These are phyloP conservation scores for Begonia fuchsioides DNA, from an alignment of 306 rosid species.

Conservation along the genomic window DNA sequence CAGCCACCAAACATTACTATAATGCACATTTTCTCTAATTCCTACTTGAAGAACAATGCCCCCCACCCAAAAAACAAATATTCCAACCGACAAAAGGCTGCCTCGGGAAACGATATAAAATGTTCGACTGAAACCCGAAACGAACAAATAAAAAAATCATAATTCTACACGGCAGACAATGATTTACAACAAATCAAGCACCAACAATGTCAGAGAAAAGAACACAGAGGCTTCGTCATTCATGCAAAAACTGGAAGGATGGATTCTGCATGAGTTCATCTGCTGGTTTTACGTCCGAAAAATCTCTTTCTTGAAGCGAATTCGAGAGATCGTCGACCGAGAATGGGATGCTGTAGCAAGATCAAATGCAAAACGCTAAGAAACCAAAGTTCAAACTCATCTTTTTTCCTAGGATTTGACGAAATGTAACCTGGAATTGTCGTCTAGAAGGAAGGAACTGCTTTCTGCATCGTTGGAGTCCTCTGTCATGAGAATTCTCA, in stretches of 20 bases:
- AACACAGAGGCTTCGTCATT: constrained; percentile 28
- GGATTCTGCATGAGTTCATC: constrained; percentile 74
- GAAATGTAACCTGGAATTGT: constrained; percentile 67
- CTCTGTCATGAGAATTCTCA: constrained; percentile 98
- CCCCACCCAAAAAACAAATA: background rate
- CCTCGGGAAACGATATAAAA: background rate
- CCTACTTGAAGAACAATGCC: background rate
- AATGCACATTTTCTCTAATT: background rate
- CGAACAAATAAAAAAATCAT: background rate
- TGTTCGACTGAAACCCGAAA: background rate
- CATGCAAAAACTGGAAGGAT: constrained; percentile 84
- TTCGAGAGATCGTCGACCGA: constrained; percentile 94
- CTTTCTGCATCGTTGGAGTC: constrained; percentile 87
- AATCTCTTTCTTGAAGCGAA: constrained; percentile 69
- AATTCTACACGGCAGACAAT: background rate
- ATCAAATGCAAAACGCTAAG: background rate
- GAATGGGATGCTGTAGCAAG: constrained; percentile 68
- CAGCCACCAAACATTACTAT: background rate
- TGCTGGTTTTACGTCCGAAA: constrained; percentile 69
- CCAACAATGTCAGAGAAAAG: constrained; percentile 7
- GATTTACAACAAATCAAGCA: constrained; percentile 44
- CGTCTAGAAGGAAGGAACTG: constrained; percentile 96
- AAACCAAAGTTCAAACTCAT: background rate
- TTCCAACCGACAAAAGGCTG: background rate
- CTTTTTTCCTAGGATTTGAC: no score